These are phyloP conservation scores for Ogataea wickerhamii DNA, from an alignment of 805 yeast species.

Conservation along the genomic window DNA sequence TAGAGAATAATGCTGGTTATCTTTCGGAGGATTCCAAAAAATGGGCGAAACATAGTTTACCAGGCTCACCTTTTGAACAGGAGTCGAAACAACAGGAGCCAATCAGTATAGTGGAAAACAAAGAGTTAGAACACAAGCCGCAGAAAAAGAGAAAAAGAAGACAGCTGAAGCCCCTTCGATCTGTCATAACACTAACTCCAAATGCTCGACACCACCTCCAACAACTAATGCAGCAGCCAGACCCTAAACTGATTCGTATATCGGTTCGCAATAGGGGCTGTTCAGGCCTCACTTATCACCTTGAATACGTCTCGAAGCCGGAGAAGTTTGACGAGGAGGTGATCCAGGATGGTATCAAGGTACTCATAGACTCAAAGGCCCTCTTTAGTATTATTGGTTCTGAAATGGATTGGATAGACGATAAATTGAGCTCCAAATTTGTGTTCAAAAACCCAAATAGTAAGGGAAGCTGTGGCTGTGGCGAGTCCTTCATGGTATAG, in stretches of 20 bases:
- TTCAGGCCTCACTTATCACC: slow-evolving; percentile 87
- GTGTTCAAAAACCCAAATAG: slow-evolving; percentile 95
- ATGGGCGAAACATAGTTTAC: slow-evolving; percentile 32
- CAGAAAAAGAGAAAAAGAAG: slow-evolving; percentile 42
- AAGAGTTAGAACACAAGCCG: slow-evolving; percentile 7
- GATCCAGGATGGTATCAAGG: slow-evolving; percentile 90
- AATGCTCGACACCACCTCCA: slow-evolving; percentile 71
- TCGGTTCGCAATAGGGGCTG: slow-evolving; percentile 97
- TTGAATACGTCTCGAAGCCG: slow-evolving; percentile 85
- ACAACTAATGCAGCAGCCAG: slow-evolving; percentile 69
- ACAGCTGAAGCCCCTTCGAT: slow-evolving; percentile 80
- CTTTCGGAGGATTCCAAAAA: slow-evolving; percentile 11
- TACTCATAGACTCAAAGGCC: slow-evolving; percentile 93
- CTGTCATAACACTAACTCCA: slow-evolving; percentile 76
- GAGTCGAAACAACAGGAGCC: background rate
- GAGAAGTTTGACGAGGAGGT: slow-evolving; percentile 95
- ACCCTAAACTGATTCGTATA: slow-evolving; percentile 83
- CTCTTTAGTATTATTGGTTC: slow-evolving; percentile 93
- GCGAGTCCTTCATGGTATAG: slow-evolving; percentile 95
- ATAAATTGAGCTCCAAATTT: slow-evolving; percentile 81
- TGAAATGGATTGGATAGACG: slow-evolving; percentile 98
- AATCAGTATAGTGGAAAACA: background rate
- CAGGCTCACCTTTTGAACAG: slow-evolving; percentile 11
- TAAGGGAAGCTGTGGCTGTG: slow-evolving; percentile 98
- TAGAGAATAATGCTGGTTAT: slow-evolving; percentile 8